Evolutionary conservation across 805 yeast genomes (phyloP), one percentile per base, ranked within the genome.

Genomic region (Metschnikowia proteae): DNA sequence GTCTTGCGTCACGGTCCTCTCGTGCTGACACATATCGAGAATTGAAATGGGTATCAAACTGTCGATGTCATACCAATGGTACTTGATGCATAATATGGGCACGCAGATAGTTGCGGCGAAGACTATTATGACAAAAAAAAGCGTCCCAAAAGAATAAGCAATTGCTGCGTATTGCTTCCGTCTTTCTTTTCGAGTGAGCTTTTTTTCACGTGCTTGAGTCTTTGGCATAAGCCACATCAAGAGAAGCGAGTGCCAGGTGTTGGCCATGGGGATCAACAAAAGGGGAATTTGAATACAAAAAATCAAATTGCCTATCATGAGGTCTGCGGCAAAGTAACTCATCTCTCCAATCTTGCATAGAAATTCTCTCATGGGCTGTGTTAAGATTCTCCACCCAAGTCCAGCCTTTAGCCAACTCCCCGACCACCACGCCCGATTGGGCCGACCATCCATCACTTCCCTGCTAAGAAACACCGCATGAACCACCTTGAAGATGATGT

Each of bases 331-430:
- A 68, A 84, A 86, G 48, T 78, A 76, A n/a, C 84, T 76, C 72
- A 83, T 71, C 60, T 86, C 94, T 57, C 78, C 75, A 0, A 78
- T 65, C 57, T 86, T 86, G 49, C 88, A 83, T 23, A 79, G 48
- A 45, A 70, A 79, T 60, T 85, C 92, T 57, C 92, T 66, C 3
- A 75, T 50, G 1, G 90, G 90, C 53, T 84, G 90, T 2, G 83
- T 68, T 5, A 84, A 45, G 0, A 80, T 68, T 41, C 76, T 63
- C 80, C 84, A 80, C 0, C 90, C 88, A 39, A 84, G 68, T 0
- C 82, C 82, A 0, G 83, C 74, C 10, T 74, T 74, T 41, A 76
- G 59, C 92, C 92, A 86, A 48, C 75, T 79, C 0, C 91, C 90
- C 8, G 88, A 78, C 90, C 74, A 68, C 72, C 72, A 68, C 2